Conservation (phyloP, 1,139 yeast species). For the Blastobotrys buckinghamii region DNA sequence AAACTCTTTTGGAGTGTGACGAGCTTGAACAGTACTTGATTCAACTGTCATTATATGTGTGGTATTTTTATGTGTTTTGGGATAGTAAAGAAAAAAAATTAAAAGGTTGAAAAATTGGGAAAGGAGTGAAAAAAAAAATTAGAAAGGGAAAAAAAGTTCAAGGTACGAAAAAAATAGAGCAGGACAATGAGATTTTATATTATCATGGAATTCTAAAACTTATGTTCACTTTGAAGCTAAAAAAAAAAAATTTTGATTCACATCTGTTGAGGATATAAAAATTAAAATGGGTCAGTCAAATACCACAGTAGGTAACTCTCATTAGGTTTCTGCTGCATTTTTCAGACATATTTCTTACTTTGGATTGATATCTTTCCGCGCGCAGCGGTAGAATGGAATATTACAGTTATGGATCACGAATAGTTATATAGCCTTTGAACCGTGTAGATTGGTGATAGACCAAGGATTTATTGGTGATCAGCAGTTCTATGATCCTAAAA, state of each 20-base stretch:
- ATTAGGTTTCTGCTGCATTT: no score
- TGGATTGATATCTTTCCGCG: no score
- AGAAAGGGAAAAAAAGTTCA: neutral
- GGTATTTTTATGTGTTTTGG: neutral
- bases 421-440: no score
- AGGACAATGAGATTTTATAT: neutral
- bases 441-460: no score
- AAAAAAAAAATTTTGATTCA: neutral
- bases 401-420: no score
- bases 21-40: conserved; percentile 3
- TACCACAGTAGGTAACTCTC: no score
- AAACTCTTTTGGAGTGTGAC: conserved; percentile 14
- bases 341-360: no score
- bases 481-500: no score
- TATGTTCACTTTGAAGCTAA: no score
- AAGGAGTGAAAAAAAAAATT: neutral
- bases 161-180: neutral
- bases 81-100: neutral
- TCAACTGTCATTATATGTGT: conserved; percentile 8
- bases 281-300: neutral
- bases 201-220: neutral
- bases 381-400: neutral
- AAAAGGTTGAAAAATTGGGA: neutral
- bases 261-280: neutral
- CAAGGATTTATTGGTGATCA: no score